Percentiles rank a stretch among this genome's conserved stretches.
These are phyloP conservation scores for Starmerella bombicola DNA, from an alignment of 805 yeast genomes.

Conservation along the genomic window DNA sequence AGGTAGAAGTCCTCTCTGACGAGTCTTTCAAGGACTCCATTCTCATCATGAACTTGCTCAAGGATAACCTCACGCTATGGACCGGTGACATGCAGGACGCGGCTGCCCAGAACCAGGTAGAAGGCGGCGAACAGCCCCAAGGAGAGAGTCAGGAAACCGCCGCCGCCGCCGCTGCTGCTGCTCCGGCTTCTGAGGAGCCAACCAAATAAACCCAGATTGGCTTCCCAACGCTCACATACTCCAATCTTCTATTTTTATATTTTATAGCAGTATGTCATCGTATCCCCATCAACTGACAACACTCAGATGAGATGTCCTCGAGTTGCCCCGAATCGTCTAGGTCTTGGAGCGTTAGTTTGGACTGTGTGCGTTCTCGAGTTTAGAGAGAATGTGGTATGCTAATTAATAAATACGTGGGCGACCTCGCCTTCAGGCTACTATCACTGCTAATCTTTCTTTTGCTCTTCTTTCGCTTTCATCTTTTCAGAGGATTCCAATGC, in stretches of 20 bases:
- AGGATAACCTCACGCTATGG: conserved; percentile 49
- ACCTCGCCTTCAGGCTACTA: too few relatives aligned
- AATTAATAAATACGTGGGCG: too few relatives aligned
- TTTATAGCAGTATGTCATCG: conserved; percentile 2
- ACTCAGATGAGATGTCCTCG: too few relatives aligned
- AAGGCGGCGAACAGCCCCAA: conserved; percentile 15
- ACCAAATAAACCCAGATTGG: neutral
- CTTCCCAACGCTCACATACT: neutral
- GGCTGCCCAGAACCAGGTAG: conserved; percentile 18
- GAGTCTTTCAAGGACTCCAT: conserved; percentile 98
- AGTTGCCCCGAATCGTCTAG: too few relatives aligned
- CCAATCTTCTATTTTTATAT: neutral
- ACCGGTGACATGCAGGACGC: conserved; percentile 45
- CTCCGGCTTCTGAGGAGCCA: conserved; percentile 9
- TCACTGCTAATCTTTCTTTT: conserved; percentile 9
- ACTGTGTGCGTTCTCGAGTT: too few relatives aligned
- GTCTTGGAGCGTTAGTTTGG: too few relatives aligned
- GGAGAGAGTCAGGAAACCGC: conserved; percentile 16
- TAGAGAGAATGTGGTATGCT: too few relatives aligned
- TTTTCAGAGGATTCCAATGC: too few relatives aligned
- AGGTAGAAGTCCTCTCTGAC: conserved; percentile 93
- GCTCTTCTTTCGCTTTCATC: conserved; percentile 20
- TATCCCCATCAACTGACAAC: neutral
- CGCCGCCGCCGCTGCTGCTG: conserved; percentile 15
- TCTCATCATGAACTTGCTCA: conserved; percentile 94